Conservation (phyloP, 2,329 filamentous ascomycete genomes). For the Ascochyta rabiei region DNA sequence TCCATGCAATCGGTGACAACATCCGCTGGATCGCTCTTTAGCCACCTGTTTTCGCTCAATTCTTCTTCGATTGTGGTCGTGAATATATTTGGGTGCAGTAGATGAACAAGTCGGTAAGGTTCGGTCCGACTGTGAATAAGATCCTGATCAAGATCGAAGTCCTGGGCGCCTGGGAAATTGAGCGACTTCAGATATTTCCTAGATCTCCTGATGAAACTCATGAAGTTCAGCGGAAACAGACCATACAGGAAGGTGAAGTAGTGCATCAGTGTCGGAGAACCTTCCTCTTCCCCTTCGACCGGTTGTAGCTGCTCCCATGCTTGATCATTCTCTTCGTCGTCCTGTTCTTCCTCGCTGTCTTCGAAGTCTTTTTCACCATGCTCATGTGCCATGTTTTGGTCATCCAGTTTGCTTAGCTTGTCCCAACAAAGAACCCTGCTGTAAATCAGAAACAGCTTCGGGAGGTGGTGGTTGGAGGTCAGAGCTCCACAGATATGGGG, state of each 20-base stretch:
- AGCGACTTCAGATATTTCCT: constrained; percentile 77
- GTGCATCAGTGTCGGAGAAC: constrained; percentile 68
- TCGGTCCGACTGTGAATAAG: constrained; percentile 79
- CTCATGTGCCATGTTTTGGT: constrained; percentile 5
- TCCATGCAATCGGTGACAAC: constrained; percentile 80
- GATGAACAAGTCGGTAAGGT: constrained; percentile 72
- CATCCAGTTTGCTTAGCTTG: constrained; percentile 49
- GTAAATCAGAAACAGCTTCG: constrained; percentile 81
- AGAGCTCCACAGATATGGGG: constrained; percentile 79
- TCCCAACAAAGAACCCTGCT: constrained; percentile 82
- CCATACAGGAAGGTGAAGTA: constrained; percentile 86
- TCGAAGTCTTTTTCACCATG: constrained; percentile 27
- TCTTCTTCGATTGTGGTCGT: constrained; percentile 79
- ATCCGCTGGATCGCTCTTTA: constrained; percentile 79
- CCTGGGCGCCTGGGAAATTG: constrained; percentile 71
- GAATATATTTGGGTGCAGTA: constrained; percentile 85
- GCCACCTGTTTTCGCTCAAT: constrained; percentile 77
- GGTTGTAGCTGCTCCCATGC: constrained; percentile 70
- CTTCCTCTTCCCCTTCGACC: constrained; percentile 61
- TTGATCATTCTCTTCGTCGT: constrained; percentile 39
- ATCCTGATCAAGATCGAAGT: constrained; percentile 77
- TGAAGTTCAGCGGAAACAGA: constrained; percentile 83
- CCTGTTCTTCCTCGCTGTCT: constrained; percentile 45
- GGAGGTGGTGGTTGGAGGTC: constrained; percentile 64
- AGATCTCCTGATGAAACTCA: constrained; percentile 84